phyloP scores from a whole-genome alignment of 1,284 basidiomycete species.

The Leccinum insolens region DNA sequence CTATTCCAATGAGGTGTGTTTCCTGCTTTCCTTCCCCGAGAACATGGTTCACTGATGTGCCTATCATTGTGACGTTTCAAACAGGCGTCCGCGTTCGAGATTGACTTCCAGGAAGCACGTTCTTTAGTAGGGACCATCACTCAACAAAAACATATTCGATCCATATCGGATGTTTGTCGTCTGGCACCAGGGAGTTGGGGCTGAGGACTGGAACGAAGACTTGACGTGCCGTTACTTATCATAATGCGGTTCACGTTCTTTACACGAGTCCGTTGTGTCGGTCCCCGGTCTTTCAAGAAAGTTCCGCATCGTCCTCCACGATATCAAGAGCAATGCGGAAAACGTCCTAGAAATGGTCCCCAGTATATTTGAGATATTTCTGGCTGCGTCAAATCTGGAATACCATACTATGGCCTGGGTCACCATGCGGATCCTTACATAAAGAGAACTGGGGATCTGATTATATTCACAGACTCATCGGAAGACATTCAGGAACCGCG shows the following conservation, averaged over 20 bases:
- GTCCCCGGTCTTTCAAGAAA: neutral
- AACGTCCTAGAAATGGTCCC: neutral
- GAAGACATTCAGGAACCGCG: too few relatives aligned
- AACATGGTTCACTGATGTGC: neutral
- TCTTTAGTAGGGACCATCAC: constrained; percentile 10
- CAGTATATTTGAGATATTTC: too few relatives aligned
- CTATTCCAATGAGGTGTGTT: neutral
- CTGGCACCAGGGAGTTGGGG: neutral
- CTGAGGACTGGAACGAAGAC: neutral
- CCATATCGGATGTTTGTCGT: neutral
- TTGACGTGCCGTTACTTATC: neutral
- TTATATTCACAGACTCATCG: too few relatives aligned
- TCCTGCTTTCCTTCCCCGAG: neutral
- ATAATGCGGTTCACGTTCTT: neutral
- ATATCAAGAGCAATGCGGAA: neutral
- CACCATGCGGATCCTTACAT: too few relatives aligned
- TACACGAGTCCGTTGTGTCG: neutral
- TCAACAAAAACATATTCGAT: too few relatives aligned
- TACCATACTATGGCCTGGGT: too few relatives aligned
- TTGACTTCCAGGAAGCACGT: constrained; percentile 38
- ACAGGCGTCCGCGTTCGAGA: constrained; percentile 44
- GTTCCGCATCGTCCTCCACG: neutral
- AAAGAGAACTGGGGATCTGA: too few relatives aligned
- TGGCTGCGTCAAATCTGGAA: too few relatives aligned
- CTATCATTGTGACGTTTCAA: neutral